Evolutionary conservation across 2,329 filamentous ascomycete species (phyloP), one percentile per base, ranked within the genome.

Genomic region (Aspergillus awamori): DNA sequence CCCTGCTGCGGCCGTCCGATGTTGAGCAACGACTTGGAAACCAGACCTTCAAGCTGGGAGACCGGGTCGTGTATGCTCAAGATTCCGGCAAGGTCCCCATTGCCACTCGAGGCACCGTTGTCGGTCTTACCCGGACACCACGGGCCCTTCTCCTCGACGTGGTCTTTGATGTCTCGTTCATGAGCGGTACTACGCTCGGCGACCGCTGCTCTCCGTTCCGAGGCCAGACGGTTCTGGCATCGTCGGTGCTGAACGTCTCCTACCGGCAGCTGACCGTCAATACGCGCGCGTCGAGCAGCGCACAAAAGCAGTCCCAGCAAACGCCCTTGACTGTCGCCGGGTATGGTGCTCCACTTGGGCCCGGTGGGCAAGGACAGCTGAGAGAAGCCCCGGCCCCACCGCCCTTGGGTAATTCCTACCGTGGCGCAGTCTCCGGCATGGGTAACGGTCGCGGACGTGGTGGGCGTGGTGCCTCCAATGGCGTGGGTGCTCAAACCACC

Each of bases 21-120:
- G 93, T 93, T n/a, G 93, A 97, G 76, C 91, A 97, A 74, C 89
- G 93, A 57, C 86, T 98, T 43, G 89, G 91, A 59, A 90, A 90
- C 74, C 96, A 99, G 76, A 84, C 78, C 20, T 99, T 97, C 77
- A 78, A 79, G 58, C 84, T 99, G 33, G 95, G 95, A 57, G 93
- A 99, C 76, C 90, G 96, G 22, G 87, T 99, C 24, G 91, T 96
- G 43, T 99, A 97, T 75, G 92, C 93, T 8, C 90, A 93, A 70
- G 91, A 94, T 67, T 92, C 93, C 58, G 95, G 95, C 67, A 94
- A 97, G 72, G 94, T 99, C 1, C 95, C 95, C 1, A 96, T 99
- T 69, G 93, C 91, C 38, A 91, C 91, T 57, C 87, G 90, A 57
- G 95, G 96, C 70, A 98, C 95, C 1, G 92, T 99, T n/a, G 89